Percentiles rank a stretch among this genome's conserved stretches.
Evolutionary conservation across 352 stramenopile genomes (phyloP).

Genomic region (Globisporangium rhizosaccharum): DNA sequence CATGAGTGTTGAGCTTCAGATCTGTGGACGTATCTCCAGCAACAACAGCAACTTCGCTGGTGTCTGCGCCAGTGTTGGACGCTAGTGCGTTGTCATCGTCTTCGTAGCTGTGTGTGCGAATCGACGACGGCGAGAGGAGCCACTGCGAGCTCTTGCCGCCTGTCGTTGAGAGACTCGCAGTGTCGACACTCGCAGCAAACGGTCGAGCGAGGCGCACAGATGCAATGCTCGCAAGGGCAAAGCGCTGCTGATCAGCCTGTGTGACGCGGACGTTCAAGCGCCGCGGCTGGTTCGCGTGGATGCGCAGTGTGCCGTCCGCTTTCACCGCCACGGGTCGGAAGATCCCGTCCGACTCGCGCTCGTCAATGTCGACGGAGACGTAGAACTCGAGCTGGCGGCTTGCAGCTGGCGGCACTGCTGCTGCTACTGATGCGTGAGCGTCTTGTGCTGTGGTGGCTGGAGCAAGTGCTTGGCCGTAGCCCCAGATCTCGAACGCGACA

Average conservation of each 20-base stretch:
- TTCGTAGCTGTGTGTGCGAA: background rate
- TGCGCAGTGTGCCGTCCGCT: constrained; percentile 49
- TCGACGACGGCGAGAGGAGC: constrained; percentile 27
- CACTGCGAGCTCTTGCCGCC: constrained; percentile 36
- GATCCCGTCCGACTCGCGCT: constrained; percentile 55
- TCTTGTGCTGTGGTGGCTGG: background rate
- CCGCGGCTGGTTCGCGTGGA: constrained; percentile 54
- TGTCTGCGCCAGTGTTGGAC: background rate
- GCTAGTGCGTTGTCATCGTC: too few species aligned
- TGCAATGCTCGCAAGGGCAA: constrained; percentile 37
- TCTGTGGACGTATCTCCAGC: constrained; percentile 1
- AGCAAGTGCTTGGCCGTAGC: constrained; percentile 31
- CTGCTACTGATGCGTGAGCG: background rate
- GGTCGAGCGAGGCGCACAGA: constrained; percentile 37
- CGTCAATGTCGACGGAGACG: constrained; percentile 70
- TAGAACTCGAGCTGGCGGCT: constrained; percentile 47
- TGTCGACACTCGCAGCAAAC: constrained; percentile 13
- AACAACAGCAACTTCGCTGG: background rate
- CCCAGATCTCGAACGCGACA: constrained; percentile 48
- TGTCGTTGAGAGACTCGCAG: constrained; percentile 8
- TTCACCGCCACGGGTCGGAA: constrained; percentile 70
- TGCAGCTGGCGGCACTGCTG: constrained; percentile 3
- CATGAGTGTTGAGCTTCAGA: background rate
- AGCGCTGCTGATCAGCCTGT: constrained; percentile 57
- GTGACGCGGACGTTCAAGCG: constrained; percentile 57